These are phyloP conservation scores for Aspergillus intermedius DNA, from an alignment of 2,329 filamentous ascomycete genomes.

Conservation along the genomic window DNA sequence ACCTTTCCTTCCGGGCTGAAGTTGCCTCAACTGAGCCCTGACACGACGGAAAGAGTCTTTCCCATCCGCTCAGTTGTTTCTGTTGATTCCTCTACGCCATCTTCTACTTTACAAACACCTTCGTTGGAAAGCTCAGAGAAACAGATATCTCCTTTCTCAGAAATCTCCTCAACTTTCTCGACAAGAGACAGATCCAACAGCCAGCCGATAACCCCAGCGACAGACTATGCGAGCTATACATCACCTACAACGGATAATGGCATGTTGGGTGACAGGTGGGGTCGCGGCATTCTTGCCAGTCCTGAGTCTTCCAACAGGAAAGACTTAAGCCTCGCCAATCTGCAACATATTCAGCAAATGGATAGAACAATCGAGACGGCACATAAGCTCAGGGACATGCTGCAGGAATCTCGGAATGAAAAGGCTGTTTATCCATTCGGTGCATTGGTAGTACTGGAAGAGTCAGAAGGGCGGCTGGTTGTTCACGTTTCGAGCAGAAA, in stretches of 20 bases:
- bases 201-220: neutral
- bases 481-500: constrained; percentile 75
- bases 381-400: neutral
- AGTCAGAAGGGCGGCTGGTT: constrained; percentile 56
- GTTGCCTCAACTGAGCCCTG: constrained; percentile 22
- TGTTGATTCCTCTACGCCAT: constrained; percentile 48
- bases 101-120: constrained; percentile 19
- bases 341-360: neutral
- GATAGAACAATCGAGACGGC: neutral
- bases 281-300: neutral
- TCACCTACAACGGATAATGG: neutral
- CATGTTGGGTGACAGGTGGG: neutral
- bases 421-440: constrained; percentile 75
- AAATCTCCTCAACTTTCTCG: constrained; percentile 4
- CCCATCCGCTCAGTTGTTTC: constrained; percentile 71
- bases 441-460: constrained; percentile 64
- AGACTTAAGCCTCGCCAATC: neutral
- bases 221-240: constrained; percentile 1
- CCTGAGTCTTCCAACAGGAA: neutral
- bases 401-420: constrained; percentile 51
- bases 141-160: constrained; percentile 13
- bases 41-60: constrained; percentile 60
- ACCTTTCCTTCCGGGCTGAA: constrained; percentile 12
- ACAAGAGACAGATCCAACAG: constrained; percentile 1
- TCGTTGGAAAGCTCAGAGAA: constrained; percentile 16